These are phyloP conservation scores for Buxus sempervirens DNA, from an alignment of 164 flowering plant species.

Conservation along the genomic window DNA sequence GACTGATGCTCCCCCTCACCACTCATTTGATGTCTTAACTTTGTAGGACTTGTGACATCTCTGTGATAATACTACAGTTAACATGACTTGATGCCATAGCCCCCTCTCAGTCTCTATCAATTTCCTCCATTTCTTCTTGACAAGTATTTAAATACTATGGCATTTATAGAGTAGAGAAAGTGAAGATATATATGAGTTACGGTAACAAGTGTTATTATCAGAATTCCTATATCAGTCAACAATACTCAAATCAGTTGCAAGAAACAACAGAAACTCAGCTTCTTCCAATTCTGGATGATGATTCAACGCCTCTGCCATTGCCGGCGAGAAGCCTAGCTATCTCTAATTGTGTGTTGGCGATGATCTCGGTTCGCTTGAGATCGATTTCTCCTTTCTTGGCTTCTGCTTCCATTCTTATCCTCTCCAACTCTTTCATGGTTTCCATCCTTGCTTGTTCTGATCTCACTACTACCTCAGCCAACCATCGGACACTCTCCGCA, in stretches of 20 bases:
- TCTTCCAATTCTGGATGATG: conserved; percentile 66
- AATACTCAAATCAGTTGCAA: not conserved
- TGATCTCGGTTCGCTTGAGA: conserved; percentile 74
- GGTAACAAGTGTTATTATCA: too few relatives aligned
- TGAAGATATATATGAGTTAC: too few relatives aligned
- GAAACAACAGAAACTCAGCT: conserved; percentile 23
- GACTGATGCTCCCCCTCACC: too few relatives aligned
- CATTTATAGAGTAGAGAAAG: too few relatives aligned
- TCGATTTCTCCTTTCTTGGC: conserved; percentile 79
- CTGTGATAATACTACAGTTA: too few relatives aligned
- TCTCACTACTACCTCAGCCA: conserved; percentile 67
- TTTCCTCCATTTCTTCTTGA: too few relatives aligned
- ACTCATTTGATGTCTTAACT: too few relatives aligned
- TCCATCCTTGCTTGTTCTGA: conserved; percentile 78
- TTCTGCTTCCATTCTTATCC: conserved; percentile 76
- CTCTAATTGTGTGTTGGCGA: conserved; percentile 81
- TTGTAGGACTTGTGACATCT: too few relatives aligned
- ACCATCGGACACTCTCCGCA: conserved; percentile 74
- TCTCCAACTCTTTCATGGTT: conserved; percentile 77
- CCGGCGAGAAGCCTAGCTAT: conserved; percentile 69
- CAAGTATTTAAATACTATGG: too few relatives aligned
- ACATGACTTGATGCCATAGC: too few relatives aligned
- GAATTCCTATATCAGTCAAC: not conserved
- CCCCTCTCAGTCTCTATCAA: too few relatives aligned
- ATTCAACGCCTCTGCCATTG: conserved; percentile 40